Base-by-base conservation (phyloP, 345 rosid species). In the Garcia nutans region DNA sequence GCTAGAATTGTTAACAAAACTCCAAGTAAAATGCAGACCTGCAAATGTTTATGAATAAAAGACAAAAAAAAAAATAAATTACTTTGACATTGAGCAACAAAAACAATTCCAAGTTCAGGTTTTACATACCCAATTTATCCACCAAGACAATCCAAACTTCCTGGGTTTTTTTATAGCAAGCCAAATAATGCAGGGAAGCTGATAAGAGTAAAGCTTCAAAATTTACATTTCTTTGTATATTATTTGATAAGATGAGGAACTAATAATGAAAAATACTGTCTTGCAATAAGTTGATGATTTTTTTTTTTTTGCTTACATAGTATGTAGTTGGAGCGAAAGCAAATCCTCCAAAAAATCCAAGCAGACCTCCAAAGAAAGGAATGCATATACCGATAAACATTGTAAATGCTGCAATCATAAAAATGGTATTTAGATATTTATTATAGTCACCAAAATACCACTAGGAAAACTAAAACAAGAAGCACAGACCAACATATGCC, bases 151-250 rank as follows among this genome's bases (percentile, higher is more conserved):
- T 74, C 93, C 67, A 81, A 79, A 91, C 71, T 49, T 88, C 82
- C 75, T 88, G 33, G 97, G 98, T 84, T 94, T 94, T 83, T 73
- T 78, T 70, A 92, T 69, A 50, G 41, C 8, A 59, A 92, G 86
- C 98, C 98, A 94, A 74, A 89, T 89, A 77, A 85, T 73, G 85
- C 97, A 94, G 1, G 97, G 96, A 5, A 92, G 86, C 97, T 92
- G 88, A 5, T 23, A 70, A 76, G 44, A 2, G 22, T 16, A 54
- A 58, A 5, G 2, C 20, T 42, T 16, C 13, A 16, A 50, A 50
- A 0, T 50, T 50, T 11, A 50, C 19, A 50, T 50, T 50, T 50
- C 15, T 50, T 17, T 50, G 19, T 50, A 0, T 2, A 37, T 37
- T 37, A 37, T 37, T 50, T 50, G 55, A 50, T 50, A 11, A 17